Base-by-base conservation (phyloP, 768 basidiomycete species). In the Pholiota molesta region DNA sequence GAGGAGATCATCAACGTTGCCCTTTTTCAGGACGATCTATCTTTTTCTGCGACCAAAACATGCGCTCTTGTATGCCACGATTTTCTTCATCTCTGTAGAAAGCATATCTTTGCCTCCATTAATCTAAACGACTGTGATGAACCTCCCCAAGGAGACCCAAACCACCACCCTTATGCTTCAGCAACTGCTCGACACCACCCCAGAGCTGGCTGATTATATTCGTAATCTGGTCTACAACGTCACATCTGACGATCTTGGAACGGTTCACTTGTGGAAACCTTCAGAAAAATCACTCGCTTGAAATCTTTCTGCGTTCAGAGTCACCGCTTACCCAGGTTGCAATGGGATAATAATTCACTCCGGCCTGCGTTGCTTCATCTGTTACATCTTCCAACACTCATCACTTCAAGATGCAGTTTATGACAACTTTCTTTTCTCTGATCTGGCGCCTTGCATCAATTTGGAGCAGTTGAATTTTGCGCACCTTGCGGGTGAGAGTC, bases 301-400 rank as follows among this genome's bases (percentile, higher is more conserved):
- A 29, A 52, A 16, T 57, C 37, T 19, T 45, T 62, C 5, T 28
- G 31, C 10, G 11, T 62, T 31, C 6, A 1, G 2, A 4, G 26
- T 26, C 2, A 26, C 16, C 26, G 17, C 6, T 19, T 13, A 9
- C 13, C n/a, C n/a, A 44, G 16, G 21, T 21, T 60, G 42, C 40
- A 56, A 52, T 63, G 62, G 62, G 55, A 29, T n/a, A 31, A 55
- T 16, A 55, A 59, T 33, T 35, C 55, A 21, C 21, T 64, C 10
- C 54, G 59, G 26, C 59, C 59, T 13, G 55, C 45, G 7, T 44
- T 64, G 21, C 63, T 60, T 42, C 54, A 58, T 45, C 63, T 64
- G 0, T 23, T 64, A 8, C 59, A 44, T 33, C 54, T 60, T 52
- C 63, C 63, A 17, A 60, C 63, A 28, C 55, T 64, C 11, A 57